Base-by-base conservation (phyloP, 352 stramenopile species). In the Globisporangium lucens region DNA sequence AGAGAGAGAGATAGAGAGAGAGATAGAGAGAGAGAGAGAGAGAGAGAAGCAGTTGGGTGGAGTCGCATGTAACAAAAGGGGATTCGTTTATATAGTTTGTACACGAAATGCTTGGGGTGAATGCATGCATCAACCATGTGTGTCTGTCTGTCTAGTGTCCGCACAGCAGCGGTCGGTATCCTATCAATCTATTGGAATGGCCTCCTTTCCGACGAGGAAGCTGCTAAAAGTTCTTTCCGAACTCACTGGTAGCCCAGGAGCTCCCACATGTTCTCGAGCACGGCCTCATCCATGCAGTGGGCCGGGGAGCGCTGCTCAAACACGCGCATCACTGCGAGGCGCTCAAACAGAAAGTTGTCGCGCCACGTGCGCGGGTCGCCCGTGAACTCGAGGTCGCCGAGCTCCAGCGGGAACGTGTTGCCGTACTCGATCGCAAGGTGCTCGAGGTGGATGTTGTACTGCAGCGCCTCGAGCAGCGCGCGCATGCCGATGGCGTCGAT, bases 261-360 rank as follows among this genome's bases (percentile, higher is more conserved):
- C 69, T 85, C 76, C 78, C 78, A 86, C 66, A 86, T 72, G 55
- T 75, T 66, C 61, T 82, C 74, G 71, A 81, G 77, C 57, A 86
- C 75, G 20, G 74, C 71, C 41, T 79, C 72, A 56, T 86, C 76
- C 36, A 86, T 58, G 9, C 67, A 65, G 61, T 81, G 69, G 9
- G 69, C 76, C 6, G 72, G 65, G n/a, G 70, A 80, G 66, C 70
- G 82, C 56, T 74, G 66, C 65, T 86, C 78, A 49, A 86, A 86
- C 12, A 82, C 78, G 27, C 76, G 76, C 61, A 86, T 55, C 49
- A 83, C 75, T 0, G 74, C 76, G 8, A 86, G 68, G 2, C 78
- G 72, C 62, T 86, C 78, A 53, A 86, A 86, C 20, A 86, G 63
- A 35, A 71, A 80, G 55, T 77, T 76, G 52, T 80, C 75, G 35